phyloP scores from a whole-genome alignment of 2,329 filamentous ascomycete species.

The Bipolaris gigantea region DNA sequence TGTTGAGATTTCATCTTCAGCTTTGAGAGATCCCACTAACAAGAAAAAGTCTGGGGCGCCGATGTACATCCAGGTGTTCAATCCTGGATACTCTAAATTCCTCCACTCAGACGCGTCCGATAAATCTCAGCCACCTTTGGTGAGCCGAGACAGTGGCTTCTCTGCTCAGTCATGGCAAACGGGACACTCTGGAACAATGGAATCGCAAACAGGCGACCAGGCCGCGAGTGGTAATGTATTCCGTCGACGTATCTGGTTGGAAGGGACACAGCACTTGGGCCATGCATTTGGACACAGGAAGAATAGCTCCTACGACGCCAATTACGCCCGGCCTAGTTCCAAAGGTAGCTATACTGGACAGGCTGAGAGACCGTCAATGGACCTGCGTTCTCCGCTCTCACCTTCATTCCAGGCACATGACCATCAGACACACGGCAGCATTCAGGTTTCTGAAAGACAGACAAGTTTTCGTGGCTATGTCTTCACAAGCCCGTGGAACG shows the following conservation, averaged over 20 bases:
- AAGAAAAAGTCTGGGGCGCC: constrained; percentile 48
- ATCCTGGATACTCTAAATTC: constrained; percentile 63
- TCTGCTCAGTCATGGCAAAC: constrained; percentile 16
- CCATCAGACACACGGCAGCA: constrained; percentile 33
- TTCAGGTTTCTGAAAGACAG: constrained; percentile 47
- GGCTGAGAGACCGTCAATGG: constrained; percentile 16
- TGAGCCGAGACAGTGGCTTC: constrained; percentile 20
- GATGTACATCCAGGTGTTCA: constrained; percentile 59
- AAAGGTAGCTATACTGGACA: constrained; percentile 25
- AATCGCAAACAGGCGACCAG: neutral
- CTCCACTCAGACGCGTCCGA: constrained; percentile 36
- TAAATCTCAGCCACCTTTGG: constrained; percentile 15
- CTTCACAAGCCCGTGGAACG: constrained; percentile 85
- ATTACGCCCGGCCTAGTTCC: constrained; percentile 23
- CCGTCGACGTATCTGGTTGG: constrained; percentile 52
- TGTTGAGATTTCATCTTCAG: constrained; percentile 50
- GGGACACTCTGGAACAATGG: neutral
- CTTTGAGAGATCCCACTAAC: constrained; percentile 29
- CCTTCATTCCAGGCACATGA: constrained; percentile 28
- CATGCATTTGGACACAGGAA: constrained; percentile 47
- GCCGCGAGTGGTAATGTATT: constrained; percentile 39
- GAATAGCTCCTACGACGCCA: constrained; percentile 36
- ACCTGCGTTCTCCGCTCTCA: constrained; percentile 16
- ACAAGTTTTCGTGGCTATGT: constrained; percentile 67
- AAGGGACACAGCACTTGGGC: constrained; percentile 46